Base-by-base conservation (phyloP, 73 alveolate species). In the Paramecium primaurelia region DNA sequence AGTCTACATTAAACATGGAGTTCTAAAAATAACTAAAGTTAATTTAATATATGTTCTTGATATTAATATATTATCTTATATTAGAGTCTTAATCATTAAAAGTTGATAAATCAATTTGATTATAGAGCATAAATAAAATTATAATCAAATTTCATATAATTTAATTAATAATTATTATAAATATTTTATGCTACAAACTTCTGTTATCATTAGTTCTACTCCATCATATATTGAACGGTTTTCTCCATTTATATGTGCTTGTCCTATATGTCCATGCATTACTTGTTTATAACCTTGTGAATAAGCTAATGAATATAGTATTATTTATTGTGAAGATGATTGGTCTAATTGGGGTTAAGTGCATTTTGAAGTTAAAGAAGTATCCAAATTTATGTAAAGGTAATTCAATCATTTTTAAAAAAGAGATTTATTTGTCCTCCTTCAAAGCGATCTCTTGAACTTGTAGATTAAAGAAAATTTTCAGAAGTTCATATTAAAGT, bases 381-480 rank as follows among this genome's bases (percentile, higher is more conserved):
- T 32, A n/a, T 80, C 91, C 22, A 80, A 32, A 42, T 80, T 80
- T 28, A 80, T 47, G 47, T 20, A 80, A 47, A 80, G 91, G 75
- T 45, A 45, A 18, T 8, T 25, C 14, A 32, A 34, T n/a, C 38
- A 45, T 30, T 14, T 11, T 20, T 9, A 45, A 49, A 54, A 30
- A 30, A 86, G 92, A 86, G 91, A 80, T 45, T 40, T 42, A 22
- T 80, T 22, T 80, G 91, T 47, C 92, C 92, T 30, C 92, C 92
- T 11, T 86, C 92, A 22, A 28, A 38, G 18, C 64, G 92, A 86
- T 38, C 84, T 14, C 59, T 86, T 18, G 60, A 28, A 34, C 68
- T 86, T 25, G 44, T 58, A 11, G 92, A 59, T 58, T 58, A 86
- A 86, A 49, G 71, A 32, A 86, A 34, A 30, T 86, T 42, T 86